Base-by-base conservation (phyloP, 257 asterid species). In the Marsdenia floribunda region DNA sequence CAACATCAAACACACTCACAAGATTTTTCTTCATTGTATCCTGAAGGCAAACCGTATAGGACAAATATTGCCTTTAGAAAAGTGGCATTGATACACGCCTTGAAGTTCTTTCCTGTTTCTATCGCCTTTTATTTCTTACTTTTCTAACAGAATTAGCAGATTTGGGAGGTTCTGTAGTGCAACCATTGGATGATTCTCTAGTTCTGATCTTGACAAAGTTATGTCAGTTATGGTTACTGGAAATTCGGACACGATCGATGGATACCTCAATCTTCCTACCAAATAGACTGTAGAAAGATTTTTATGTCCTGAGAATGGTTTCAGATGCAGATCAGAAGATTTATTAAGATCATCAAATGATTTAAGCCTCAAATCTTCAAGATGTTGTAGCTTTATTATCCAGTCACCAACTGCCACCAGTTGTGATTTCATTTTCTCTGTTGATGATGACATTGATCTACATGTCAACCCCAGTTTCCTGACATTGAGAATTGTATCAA, bases 391-490 rank as follows among this genome's bases (percentile, higher is more conserved):
- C 0, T 68, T 61, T 3, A 75, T 53, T 75, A 82, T 75, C 85
- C 85, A 82, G 26, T 52, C 64, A 3, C 67, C 52, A 26, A 82
- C 75, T 0, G 78, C 81, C 4, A 68, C 2, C 5, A 82, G 47
- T 59, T 75, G 52, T n/a, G 54, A 0, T 0, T 21, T 0, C 78
- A 75, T 76, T 12, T 35, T 14, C 19, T 16, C 26, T 47, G 67
- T 14, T 3, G 75, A 71, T 3, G 75, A 71, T 3, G 75, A 47
- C 47, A 18, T 75, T 21, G 80, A 63, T 59, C 78, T 54, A 75
- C 83, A 82, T 14, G 82, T 68, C 50, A 82, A 15, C 3, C 83
- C 83, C 54, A 82, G 76, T 19, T 82, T 82, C 6, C 76, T 44
- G 13, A 82, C 35, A 29, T 53, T 55, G 10, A 47, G 7, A 44